Evolutionary conservation across 2,329 filamentous ascomycete genomes (phyloP).

Genomic region (Claviceps maximensis): DNA sequence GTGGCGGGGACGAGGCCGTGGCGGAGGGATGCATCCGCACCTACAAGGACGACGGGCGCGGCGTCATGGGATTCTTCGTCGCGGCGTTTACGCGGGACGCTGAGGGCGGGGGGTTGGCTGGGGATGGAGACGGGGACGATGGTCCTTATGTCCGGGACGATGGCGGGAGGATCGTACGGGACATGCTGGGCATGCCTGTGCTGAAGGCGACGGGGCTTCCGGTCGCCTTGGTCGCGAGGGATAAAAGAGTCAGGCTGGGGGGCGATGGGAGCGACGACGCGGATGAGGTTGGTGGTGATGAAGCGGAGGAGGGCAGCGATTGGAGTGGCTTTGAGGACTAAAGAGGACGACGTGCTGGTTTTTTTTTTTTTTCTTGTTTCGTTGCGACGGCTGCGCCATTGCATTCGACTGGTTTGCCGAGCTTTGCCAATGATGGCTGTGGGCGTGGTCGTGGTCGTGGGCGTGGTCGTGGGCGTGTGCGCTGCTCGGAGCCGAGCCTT

Average conservation of each 20-base stretch:
- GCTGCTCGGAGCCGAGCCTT: no score
- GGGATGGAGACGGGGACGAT: conserved; percentile 22
- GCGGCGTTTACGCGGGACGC: conserved; percentile 54
- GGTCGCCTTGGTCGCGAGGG: no score
- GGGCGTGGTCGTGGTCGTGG: no score
- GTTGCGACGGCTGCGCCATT: no score
- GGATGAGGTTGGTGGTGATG: conserved; percentile 9
- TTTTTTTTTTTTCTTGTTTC: no score
- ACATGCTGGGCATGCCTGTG: conserved; percentile 25
- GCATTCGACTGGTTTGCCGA: no score
- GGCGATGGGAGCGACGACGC: conserved; percentile 10
- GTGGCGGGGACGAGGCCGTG: conserved; percentile 35
- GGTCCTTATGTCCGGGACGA: conserved; percentile 42
- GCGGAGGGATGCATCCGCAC: conserved; percentile 71
- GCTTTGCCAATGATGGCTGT: no score
- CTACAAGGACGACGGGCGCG: conserved; percentile 65
- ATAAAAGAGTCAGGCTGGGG: background rate
- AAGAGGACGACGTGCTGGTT: background rate
- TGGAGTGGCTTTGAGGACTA: conserved; percentile 9
- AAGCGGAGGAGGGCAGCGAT: conserved; percentile 5
- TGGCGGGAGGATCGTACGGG: conserved; percentile 36
- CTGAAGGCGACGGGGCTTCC: conserved; percentile 20
- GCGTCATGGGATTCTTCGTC: conserved; percentile 93
- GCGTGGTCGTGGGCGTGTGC: no score
- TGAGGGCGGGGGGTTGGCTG: background rate